A percentile compares a stretch with the other conserved stretches of the same genome.
Conservation (phyloP, 768 basidiomycete genomes). For the Lactarius quietus region DNA sequence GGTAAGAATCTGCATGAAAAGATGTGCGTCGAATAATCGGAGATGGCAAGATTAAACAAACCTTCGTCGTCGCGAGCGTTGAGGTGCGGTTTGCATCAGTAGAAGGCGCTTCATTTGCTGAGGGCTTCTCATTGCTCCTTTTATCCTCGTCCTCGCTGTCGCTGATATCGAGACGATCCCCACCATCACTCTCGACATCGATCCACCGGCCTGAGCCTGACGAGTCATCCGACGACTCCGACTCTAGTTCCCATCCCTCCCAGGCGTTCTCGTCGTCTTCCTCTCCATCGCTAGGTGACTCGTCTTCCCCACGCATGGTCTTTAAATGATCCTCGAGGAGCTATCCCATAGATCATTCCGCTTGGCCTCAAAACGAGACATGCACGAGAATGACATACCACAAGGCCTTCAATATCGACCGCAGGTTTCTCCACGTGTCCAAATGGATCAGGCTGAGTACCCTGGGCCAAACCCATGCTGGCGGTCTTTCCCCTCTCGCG, state of each 20-base stretch:
- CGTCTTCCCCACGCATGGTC: slow-evolving; percentile 61
- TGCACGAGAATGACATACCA: slow-evolving; percentile 46
- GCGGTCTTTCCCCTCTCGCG: slow-evolving; percentile 93
- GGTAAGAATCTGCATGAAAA: slow-evolving; percentile 61
- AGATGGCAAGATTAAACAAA: slow-evolving; percentile 28
- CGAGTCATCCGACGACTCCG: slow-evolving; percentile 54
- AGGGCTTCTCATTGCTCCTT: slow-evolving; percentile 24
- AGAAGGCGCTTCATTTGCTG: slow-evolving; percentile 26
- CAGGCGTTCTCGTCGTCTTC: slow-evolving; percentile 44
- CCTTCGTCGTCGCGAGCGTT: slow-evolving; percentile 79
- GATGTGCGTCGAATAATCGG: slow-evolving; percentile 2
- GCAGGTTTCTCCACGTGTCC: slow-evolving; percentile 75
- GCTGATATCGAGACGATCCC: slow-evolving; percentile 67
- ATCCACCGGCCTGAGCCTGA: slow-evolving; percentile 74
- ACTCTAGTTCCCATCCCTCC: slow-evolving; percentile 45
- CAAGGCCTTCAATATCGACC: slow-evolving; percentile 85
- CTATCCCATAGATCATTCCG: slow-evolving; percentile 38
- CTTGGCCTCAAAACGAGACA: neutral
- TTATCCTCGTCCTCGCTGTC: slow-evolving; percentile 78
- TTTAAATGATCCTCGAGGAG: slow-evolving; percentile 85
- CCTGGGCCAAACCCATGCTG: slow-evolving; percentile 65
- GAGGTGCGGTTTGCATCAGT: slow-evolving; percentile 45
- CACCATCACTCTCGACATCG: slow-evolving; percentile 66
- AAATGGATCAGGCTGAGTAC: slow-evolving; percentile 68
- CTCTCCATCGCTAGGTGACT: slow-evolving; percentile 45